Conservation (phyloP, 2,329 filamentous ascomycete species). For the Phialophora verrucosa region DNA sequence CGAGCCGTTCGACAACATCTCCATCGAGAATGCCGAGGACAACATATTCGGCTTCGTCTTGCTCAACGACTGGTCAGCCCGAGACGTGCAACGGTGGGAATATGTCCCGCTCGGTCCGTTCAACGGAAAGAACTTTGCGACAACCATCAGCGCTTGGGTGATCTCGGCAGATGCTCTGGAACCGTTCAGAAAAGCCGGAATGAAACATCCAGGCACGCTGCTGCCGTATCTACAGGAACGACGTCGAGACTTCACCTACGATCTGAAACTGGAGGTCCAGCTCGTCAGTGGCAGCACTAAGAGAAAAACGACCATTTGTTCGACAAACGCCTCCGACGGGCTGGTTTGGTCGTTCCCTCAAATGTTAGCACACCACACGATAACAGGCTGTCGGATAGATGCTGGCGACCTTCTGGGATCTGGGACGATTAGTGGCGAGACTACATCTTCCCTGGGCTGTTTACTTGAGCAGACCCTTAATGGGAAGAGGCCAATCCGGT, state of each 20-base stretch:
- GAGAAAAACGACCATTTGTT: not conserved
- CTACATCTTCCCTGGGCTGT: slow-evolving; percentile 4
- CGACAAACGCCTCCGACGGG: slow-evolving; percentile 12
- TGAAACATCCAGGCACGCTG: slow-evolving; percentile 1
- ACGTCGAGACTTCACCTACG: slow-evolving; percentile 8
- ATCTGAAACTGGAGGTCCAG: slow-evolving; percentile 13
- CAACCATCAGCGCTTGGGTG: slow-evolving; percentile 25
- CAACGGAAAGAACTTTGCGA: slow-evolving; percentile 25
- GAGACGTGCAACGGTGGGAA: slow-evolving; percentile 26
- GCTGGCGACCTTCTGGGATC: slow-evolving; percentile 18
- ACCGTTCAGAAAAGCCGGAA: slow-evolving; percentile 11
- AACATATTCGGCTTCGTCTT: slow-evolving; percentile 78
- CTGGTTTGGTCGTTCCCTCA: slow-evolving; percentile 16
- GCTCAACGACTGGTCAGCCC: slow-evolving; percentile 74
- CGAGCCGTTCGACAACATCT: slow-evolving; percentile 64
- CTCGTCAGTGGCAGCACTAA: slow-evolving; percentile 15
- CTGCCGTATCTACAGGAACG: slow-evolving; percentile 9
- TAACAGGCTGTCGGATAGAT: slow-evolving; percentile 7
- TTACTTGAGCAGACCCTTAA: slow-evolving; percentile 10
- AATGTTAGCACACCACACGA: slow-evolving; percentile 22
- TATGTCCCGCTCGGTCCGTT: slow-evolving; percentile 24
- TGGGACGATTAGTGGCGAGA: slow-evolving; percentile 16
- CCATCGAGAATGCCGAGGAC: slow-evolving; percentile 68
- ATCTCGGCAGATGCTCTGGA: slow-evolving; percentile 24
- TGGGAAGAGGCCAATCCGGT: slow-evolving; percentile 55